phyloP scores from a whole-genome alignment of 495 filamentous ascomycete species.

The Aspergillus haitiensis region DNA sequence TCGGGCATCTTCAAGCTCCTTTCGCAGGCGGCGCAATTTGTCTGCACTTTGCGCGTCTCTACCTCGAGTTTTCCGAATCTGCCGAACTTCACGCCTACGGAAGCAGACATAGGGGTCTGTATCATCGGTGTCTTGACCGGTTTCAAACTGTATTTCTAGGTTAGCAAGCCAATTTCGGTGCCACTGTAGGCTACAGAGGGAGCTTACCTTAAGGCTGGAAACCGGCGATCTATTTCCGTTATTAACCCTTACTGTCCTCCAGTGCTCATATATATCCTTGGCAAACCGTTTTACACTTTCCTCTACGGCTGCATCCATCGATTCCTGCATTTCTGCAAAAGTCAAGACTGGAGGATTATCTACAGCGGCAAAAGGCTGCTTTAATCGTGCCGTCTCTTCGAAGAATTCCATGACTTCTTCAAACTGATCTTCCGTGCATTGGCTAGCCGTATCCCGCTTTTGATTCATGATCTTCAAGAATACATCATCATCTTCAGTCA shows the following conservation, averaged over 20 bases:
- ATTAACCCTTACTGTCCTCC: slow-evolving; percentile 69
- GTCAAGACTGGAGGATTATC: slow-evolving; percentile 77
- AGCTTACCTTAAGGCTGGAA: slow-evolving; percentile 67
- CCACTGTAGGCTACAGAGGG: background rate
- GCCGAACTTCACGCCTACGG: slow-evolving; percentile 89
- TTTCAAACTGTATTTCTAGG: slow-evolving; percentile 67
- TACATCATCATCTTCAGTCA: slow-evolving; percentile 83
- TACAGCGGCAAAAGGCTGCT: slow-evolving; percentile 84
- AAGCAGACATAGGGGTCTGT: slow-evolving; percentile 98
- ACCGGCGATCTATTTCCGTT: slow-evolving; percentile 68
- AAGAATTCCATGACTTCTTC: slow-evolving; percentile 94
- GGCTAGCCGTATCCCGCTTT: slow-evolving; percentile 60
- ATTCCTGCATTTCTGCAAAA: slow-evolving; percentile 76
- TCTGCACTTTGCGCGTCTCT: slow-evolving; percentile 92
- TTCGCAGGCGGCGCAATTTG: slow-evolving; percentile 87
- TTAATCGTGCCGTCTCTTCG: slow-evolving; percentile 76
- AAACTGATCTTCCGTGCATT: slow-evolving; percentile 85
- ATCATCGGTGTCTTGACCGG: slow-evolving; percentile 88
- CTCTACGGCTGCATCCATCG: slow-evolving; percentile 71
- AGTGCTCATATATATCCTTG: slow-evolving; percentile 87
- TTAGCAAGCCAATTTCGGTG: slow-evolving; percentile 26
- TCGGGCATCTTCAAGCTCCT: slow-evolving; percentile 87
- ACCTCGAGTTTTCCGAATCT: slow-evolving; percentile 90
- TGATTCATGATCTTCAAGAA: slow-evolving; percentile 83
- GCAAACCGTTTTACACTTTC: slow-evolving; percentile 68